Conservation (phyloP, 805 yeast genomes). For the Saccharomycopsis fibuligera region DNA sequence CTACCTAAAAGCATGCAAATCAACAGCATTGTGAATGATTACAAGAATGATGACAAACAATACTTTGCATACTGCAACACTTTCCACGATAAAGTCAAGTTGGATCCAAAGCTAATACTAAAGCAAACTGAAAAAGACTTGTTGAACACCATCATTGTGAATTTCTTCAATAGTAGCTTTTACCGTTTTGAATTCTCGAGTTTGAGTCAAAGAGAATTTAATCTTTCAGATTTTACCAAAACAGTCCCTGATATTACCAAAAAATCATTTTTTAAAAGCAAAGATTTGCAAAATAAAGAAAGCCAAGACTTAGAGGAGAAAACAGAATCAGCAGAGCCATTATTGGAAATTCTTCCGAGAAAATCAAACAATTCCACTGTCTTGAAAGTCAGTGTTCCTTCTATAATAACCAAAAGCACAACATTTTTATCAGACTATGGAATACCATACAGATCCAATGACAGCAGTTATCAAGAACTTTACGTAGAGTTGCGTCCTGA, state of each 20-base stretch:
- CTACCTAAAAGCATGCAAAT: slow-evolving; percentile 17
- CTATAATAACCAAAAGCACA: background rate
- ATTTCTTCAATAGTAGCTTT: slow-evolving; percentile 5
- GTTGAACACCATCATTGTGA: slow-evolving; percentile 1
- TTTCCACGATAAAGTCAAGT: slow-evolving; percentile 3
- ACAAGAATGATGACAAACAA: slow-evolving; percentile 5
- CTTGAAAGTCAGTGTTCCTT: slow-evolving; percentile 5
- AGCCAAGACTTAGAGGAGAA: background rate
- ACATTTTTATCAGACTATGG: slow-evolving; percentile 15
- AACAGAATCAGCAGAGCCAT: background rate
- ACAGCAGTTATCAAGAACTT: slow-evolving; percentile 12
- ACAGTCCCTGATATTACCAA: background rate
- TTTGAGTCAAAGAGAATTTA: background rate
- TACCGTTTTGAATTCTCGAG: slow-evolving; percentile 4
- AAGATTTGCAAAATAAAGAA: background rate
- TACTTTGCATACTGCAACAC: slow-evolving; percentile 21
- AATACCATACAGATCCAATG: slow-evolving; percentile 18
- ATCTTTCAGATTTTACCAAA: background rate
- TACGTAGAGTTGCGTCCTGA: slow-evolving; percentile 20
- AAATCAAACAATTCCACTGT: slow-evolving; percentile 7
- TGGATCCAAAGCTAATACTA: slow-evolving; percentile 12
- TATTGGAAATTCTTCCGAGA: slow-evolving; percentile 2
- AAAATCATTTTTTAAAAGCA: background rate
- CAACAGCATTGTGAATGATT: slow-evolving; percentile 9
- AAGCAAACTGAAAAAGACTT: slow-evolving; percentile 6